phyloP scores from a whole-genome alignment of 1,284 basidiomycete genomes.

The Fomitopsis schrenkii region DNA sequence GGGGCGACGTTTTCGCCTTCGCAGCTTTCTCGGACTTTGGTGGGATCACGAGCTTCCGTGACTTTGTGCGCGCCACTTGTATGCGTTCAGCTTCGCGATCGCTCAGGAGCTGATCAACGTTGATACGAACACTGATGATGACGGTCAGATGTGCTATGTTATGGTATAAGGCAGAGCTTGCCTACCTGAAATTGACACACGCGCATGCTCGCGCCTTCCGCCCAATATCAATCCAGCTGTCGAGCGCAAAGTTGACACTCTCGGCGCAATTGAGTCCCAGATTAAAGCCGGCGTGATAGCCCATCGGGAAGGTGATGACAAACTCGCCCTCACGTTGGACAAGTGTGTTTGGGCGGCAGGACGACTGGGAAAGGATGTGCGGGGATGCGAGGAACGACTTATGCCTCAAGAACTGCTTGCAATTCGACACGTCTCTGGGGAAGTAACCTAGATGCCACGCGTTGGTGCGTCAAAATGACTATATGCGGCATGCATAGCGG shows the following conservation, averaged over 20 bases:
- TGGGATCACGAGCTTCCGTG: constrained; percentile 3
- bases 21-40: constrained; percentile 9
- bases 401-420: constrained; percentile 93
- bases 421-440: constrained; percentile 78
- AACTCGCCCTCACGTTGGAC: constrained; percentile 94
- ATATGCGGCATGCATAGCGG: neutral
- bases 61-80: constrained; percentile 13
- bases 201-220: constrained; percentile 78
- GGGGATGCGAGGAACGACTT: constrained; percentile 96
- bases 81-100: constrained; percentile 50
- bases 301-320: constrained; percentile 92
- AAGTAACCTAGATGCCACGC: constrained; percentile 62
- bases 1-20: constrained; percentile 15
- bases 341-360: constrained; percentile 82
- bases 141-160: neutral
- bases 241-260: constrained; percentile 95
- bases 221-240: constrained; percentile 92
- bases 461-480: neutral
- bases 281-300: constrained; percentile 97
- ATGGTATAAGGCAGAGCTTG: neutral
- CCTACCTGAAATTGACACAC: constrained; percentile 81
- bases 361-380: constrained; percentile 72
- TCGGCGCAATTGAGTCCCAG: constrained; percentile 97
- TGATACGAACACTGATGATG: constrained; percentile 75
- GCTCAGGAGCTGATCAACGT: constrained; percentile 79